Evolutionary conservation across 129 eudicot genomes (phyloP).

Genomic region (Tagetes patula): DNA sequence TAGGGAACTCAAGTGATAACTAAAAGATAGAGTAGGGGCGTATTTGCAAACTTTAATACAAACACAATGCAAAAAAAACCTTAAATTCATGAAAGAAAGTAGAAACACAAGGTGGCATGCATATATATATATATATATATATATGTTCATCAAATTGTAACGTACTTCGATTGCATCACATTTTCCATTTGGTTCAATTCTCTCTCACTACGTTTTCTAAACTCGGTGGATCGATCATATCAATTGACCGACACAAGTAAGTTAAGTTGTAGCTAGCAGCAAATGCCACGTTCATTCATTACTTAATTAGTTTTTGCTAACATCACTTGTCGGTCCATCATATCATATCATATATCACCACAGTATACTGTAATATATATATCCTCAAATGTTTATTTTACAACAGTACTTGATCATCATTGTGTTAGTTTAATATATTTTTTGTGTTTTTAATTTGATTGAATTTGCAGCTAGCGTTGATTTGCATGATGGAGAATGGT

Average conservation of each 20-base stretch:
- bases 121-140: no score
- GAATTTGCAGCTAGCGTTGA: conserved; percentile 5
- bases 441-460: not conserved
- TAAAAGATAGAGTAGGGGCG: not conserved
- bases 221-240: not conserved
- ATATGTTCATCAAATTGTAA: conserved; percentile 17
- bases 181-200: conserved; percentile 5
- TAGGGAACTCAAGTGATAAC: not conserved
- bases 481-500: conserved; percentile 31
- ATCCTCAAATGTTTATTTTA: no score
- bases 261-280: not conserved
- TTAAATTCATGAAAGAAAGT: conserved; percentile 7
- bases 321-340: conserved; percentile 27
- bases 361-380: not conserved
- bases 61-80: conserved; percentile 13
- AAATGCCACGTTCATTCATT: conserved; percentile 26
- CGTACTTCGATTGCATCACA: conserved; percentile 26
- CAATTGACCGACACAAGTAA: not conserved
- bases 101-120: conserved; percentile 23
- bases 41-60: not conserved
- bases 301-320: conserved; percentile 15
- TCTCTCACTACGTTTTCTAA: conserved; percentile 26
- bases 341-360: not conserved
- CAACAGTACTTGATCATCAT: no score
- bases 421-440: no score